Evolutionary conservation across 2,329 filamentous ascomycete genomes (phyloP), one percentile per base, ranked within the genome.

Genomic region (Talaromyces piceae): DNA sequence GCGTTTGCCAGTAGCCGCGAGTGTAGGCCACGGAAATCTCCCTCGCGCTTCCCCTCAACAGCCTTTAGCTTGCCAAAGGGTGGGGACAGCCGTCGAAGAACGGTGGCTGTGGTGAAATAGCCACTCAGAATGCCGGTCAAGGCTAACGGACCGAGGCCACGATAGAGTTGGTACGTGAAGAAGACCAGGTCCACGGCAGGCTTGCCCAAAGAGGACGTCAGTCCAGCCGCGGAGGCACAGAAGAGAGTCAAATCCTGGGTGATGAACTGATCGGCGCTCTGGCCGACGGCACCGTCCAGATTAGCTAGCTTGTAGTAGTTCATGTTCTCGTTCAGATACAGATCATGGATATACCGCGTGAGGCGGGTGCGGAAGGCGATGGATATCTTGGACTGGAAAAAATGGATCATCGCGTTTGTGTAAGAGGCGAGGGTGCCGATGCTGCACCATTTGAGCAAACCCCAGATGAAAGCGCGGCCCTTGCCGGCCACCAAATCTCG

Each of bases 361-460:
- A 98, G 77, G 9, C 93, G 83, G 4, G 93, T 98, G 39, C 93
- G 84, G 78, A 98, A 98, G 28, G 94, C 91, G 58, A 98, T 98
- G 5, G 91, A 95, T 49, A 98, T 90, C 74, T 98, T 98, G 47
- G 88, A 91, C 70, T 98, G 91, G 56, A 98, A 79, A 71, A 88
- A 98, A 70, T 97, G 97, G 77, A 98, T 98, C 87, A 94, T 96
- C 50, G 91, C 90, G 68, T 98, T 98, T 47, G 91, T 96, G 65
- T 98, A 98, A 0, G 91, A 95, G 7, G 91, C 91, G 57, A 97
- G 84, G 2, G 87, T 88, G 39, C 93, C 93, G 30, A 98, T 84
- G 3, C 91, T 90, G 58, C 91, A 90, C 93, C 93, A 98, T 77
- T 97, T 96, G 45, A 85, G 67, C 44, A 98, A 86, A 5, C 93